Percentiles rank a stretch among this genome's conserved stretches.
Evolutionary conservation across 176 grass and related monocot species (phyloP).

Genomic region (Pontederia crassipes): DNA sequence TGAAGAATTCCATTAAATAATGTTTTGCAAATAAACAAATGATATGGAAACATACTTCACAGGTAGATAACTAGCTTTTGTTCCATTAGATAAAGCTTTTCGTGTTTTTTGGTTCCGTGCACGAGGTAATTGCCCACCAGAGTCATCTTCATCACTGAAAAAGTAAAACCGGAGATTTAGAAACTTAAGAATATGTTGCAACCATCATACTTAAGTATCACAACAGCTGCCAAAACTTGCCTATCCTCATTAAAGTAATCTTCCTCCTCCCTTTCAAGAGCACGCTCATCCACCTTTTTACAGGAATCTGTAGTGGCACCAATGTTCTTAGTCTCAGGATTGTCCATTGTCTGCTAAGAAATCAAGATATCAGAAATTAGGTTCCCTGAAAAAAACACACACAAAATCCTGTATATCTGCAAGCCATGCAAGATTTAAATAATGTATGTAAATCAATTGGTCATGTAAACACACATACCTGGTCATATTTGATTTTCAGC

Average conservation of each 20-base stretch:
- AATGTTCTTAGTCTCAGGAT: slow-evolving; percentile 25
- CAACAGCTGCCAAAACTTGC: slow-evolving; percentile 20
- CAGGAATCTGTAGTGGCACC: slow-evolving; percentile 24
- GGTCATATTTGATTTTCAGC: slow-evolving; percentile 59
- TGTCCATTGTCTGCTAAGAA: slow-evolving; percentile 42
- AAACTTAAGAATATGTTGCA: slow-evolving; percentile 2
- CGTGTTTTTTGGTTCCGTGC: slow-evolving; percentile 30
- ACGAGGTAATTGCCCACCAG: slow-evolving; percentile 22
- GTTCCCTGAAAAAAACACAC: slow-evolving; percentile 12
- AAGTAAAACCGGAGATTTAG: slow-evolving; percentile 14
- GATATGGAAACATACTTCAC: slow-evolving; percentile 28
- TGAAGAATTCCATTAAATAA: neutral
- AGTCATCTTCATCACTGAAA: slow-evolving; percentile 55
- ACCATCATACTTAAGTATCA: slow-evolving; percentile 18
- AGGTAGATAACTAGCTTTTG: slow-evolving; percentile 34
- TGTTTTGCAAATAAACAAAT: neutral
- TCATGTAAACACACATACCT: slow-evolving; percentile 30
- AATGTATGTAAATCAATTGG: slow-evolving; percentile 4
- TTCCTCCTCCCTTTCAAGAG: slow-evolving; percentile 54
- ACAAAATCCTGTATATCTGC: neutral
- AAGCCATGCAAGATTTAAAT: slow-evolving; percentile 2
- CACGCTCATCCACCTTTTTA: slow-evolving; percentile 51
- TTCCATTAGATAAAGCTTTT: slow-evolving; percentile 47
- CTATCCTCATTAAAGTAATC: slow-evolving; percentile 62
- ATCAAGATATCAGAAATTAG: slow-evolving; percentile 12